Conservation (phyloP, 805 yeast genomes). For the Spathaspora arborariae region DNA sequence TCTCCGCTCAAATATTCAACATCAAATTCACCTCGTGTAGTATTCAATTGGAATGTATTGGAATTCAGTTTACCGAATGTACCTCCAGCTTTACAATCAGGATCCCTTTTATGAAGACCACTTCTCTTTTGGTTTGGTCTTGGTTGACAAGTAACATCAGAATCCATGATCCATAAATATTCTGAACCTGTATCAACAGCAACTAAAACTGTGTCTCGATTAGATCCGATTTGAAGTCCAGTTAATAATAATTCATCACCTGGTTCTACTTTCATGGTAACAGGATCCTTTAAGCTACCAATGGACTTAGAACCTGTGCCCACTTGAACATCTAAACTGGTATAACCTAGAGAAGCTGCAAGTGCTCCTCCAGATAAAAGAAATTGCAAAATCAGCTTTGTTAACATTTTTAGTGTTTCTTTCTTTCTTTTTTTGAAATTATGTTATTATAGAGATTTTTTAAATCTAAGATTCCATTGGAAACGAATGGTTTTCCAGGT, state of each 20-base stretch:
- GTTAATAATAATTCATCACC: background rate
- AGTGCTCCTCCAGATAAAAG: background rate
- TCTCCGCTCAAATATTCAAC: conserved; percentile 47
- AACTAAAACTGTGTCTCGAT: conserved; percentile 14
- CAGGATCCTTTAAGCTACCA: no score
- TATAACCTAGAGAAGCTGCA: background rate
- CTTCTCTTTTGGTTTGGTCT: background rate
- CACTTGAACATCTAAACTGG: no score
- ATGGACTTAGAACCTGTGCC: no score
- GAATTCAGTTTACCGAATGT: conserved; percentile 32
- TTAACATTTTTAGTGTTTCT: background rate
- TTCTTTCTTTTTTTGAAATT: background rate
- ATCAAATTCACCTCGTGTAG: conserved; percentile 31
- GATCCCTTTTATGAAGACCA: background rate
- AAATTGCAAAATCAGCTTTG: background rate
- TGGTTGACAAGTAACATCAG: conserved; percentile 9
- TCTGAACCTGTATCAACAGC: conserved; percentile 18
- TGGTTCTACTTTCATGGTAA: background rate
- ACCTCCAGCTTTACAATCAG: conserved; percentile 33
- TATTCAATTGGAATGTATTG: conserved; percentile 29
- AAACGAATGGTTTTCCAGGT: no score
- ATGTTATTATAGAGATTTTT: no score
- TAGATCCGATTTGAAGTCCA: conserved; percentile 15
- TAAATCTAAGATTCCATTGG: no score
- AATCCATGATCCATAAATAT: conserved; percentile 18